Evolutionary conservation across 768 basidiomycete genomes (phyloP), one percentile per base, ranked within the genome.

Genomic region (Amanita fuliginea): DNA sequence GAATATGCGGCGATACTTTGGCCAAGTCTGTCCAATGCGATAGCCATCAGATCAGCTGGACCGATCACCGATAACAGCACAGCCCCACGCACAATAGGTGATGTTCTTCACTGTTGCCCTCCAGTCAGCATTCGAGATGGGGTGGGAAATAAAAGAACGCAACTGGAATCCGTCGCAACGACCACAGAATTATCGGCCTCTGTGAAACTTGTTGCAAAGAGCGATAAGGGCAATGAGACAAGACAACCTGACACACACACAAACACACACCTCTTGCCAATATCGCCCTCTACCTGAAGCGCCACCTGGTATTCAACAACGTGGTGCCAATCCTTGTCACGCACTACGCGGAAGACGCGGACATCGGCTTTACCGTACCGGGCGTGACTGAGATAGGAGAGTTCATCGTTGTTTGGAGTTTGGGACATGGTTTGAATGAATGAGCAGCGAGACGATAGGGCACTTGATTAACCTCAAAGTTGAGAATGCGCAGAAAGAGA

Each of bases 81-180:
- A 13, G 62, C 19, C 70, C 16, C 55, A 30, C 30, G 30, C 10
- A 78, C 78, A 80, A 51, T 82, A 80, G 0, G 71, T 79, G 47
- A 81, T 81, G 56, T 83, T 83, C 66, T 83, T 83, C 57, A 83
- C 81, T 82, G 53, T 3, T 6, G 6, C 10, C 8, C 2, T 8
- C 3, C 9, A 14, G 14, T 21, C 21, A 18, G 10, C 18, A 26
- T n/a, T 10, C 19, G 2, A 22, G 6, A 14, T 24, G 19, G 3
- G n/a, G 1, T 19, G 4, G 4, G 2, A 19, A 2, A 18, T 1
- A 14, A 8, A n/a, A 7, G 18, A 3, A 24, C 51, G 30, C 26
- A 51, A 90, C 89, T 83, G 1, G 89, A 88, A 66, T 98, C 94
- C 1, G 93, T 98, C 2, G 94, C 83, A 2, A 98, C 90, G 8